Evolutionary conservation across 768 basidiomycete species (phyloP).

Genomic region (Russula virescens): DNA sequence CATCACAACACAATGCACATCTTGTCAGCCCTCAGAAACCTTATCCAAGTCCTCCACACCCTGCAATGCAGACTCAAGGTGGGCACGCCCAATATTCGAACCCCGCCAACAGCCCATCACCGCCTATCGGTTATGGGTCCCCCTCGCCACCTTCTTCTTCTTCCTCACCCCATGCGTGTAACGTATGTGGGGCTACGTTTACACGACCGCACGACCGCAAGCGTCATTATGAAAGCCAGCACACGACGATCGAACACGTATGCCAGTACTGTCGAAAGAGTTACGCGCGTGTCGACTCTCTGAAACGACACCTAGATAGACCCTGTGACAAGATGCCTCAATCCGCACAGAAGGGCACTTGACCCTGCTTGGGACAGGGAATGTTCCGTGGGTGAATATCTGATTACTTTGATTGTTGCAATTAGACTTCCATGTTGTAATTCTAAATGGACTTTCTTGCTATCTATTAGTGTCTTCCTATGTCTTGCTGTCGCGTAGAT

Average conservation of each 20-base stretch:
- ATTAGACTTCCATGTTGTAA: conserved; percentile 12
- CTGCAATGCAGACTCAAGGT: conserved; percentile 13
- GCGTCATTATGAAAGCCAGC: conserved; percentile 75
- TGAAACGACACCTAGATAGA: conserved; percentile 79
- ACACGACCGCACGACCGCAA: conserved; percentile 78
- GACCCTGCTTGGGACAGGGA: conserved; percentile 1
- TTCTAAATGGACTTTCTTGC: conserved; percentile 9
- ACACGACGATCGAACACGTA: conserved; percentile 57
- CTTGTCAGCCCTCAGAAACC: conserved; percentile 9
- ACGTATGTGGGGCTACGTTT: conserved; percentile 73
- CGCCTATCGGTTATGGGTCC: conserved; percentile 26
- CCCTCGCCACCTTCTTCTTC: conserved; percentile 30
- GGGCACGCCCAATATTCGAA: conserved; percentile 20
- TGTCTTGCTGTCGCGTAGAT: conserved; percentile 4
- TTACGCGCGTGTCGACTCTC: conserved; percentile 73
- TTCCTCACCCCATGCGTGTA: conserved; percentile 65
- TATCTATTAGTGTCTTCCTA: neutral
- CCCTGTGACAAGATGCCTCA: conserved; percentile 55
- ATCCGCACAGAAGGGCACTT: conserved; percentile 9
- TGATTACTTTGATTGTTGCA: conserved; percentile 3
- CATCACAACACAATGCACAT: conserved; percentile 15
- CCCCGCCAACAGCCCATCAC: conserved; percentile 17
- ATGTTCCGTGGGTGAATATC: neutral
- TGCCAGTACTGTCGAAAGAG: conserved; percentile 73
- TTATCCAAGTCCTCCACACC: conserved; percentile 16